Conservation (phyloP, 2,329 filamentous ascomycete genomes). For the Botrytis medusae region DNA sequence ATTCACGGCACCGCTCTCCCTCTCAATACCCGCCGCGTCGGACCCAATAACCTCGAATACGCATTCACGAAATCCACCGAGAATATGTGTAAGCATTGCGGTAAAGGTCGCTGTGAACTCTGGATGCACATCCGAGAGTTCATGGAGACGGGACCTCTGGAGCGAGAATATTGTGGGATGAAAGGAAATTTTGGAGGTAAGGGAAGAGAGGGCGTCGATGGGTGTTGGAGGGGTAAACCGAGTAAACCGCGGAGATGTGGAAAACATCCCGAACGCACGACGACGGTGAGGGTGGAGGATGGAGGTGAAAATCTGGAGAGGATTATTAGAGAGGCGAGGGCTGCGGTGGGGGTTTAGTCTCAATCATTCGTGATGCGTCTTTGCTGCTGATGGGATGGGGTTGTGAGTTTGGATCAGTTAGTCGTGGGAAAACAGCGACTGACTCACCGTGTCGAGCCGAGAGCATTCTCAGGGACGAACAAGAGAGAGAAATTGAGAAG, state of each 20-base stretch:
- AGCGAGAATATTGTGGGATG: slow-evolving; percentile 58
- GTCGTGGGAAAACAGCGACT: no score
- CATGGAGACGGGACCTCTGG: slow-evolving; percentile 51
- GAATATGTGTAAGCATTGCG: slow-evolving; percentile 63
- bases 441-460: neutral
- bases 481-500: neutral
- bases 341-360: slow-evolving; percentile 6
- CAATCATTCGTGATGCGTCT: neutral
- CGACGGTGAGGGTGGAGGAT: slow-evolving; percentile 33
- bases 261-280: slow-evolving; percentile 46
- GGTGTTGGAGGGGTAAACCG: slow-evolving; percentile 61
- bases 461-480: neutral
- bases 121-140: slow-evolving; percentile 61
- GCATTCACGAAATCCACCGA: slow-evolving; percentile 62
- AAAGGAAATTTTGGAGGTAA: slow-evolving; percentile 55
- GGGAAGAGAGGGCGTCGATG: slow-evolving; percentile 46
- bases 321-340: slow-evolving; percentile 16
- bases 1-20: slow-evolving; percentile 55
- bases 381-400: neutral
- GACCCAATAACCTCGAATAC: slow-evolving; percentile 64
- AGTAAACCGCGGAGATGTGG: slow-evolving; percentile 59
- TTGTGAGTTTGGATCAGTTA: neutral
- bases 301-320: slow-evolving; percentile 12
- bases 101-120: slow-evolving; percentile 60
- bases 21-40: slow-evolving; percentile 55